Conservation (phyloP, 352 stramenopile genomes). For the Thraustochytrium aureum region DNA sequence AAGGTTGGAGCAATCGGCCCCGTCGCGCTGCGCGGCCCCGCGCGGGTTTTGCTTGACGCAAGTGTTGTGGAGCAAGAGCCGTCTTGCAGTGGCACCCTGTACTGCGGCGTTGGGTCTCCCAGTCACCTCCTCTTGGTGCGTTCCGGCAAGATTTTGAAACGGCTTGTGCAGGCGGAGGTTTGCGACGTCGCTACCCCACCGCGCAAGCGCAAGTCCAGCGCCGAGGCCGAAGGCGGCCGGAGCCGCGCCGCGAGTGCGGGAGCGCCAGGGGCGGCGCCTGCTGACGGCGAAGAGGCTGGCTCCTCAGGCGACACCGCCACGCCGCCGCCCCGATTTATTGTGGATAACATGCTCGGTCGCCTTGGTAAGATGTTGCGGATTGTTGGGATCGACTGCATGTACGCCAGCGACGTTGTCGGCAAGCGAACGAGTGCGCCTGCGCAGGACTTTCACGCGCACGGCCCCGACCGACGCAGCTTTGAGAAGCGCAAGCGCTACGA, state of each 20-base stretch:
- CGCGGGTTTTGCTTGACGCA: neutral
- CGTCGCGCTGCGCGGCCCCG: neutral
- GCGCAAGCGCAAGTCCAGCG: slow-evolving; percentile 5
- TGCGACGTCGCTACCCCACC: neutral
- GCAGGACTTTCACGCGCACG: neutral
- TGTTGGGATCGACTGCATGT: slow-evolving; percentile 28
- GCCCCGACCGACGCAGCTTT: neutral
- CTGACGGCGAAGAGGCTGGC: neutral
- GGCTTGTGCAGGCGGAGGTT: neutral
- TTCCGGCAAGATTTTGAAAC: neutral
- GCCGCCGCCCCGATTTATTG: neutral
- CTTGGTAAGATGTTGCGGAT: slow-evolving; percentile 48
- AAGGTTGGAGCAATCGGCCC: slow-evolving; percentile 4
- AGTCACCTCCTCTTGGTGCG: neutral
- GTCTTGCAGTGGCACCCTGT: neutral
- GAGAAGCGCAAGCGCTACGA: neutral
- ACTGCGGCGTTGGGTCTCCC: neutral
- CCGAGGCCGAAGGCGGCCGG: neutral
- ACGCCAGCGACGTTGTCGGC: slow-evolving; percentile 4
- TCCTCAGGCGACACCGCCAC: neutral
- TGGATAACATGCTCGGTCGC: slow-evolving; percentile 40
- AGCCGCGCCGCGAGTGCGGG: neutral
- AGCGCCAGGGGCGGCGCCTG: too few relatives aligned
- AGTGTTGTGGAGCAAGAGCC: too few relatives aligned
- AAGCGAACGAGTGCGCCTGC: neutral